Conservation (phyloP, 441 rosid genomes). For the Euphorbia celastroides region DNA sequence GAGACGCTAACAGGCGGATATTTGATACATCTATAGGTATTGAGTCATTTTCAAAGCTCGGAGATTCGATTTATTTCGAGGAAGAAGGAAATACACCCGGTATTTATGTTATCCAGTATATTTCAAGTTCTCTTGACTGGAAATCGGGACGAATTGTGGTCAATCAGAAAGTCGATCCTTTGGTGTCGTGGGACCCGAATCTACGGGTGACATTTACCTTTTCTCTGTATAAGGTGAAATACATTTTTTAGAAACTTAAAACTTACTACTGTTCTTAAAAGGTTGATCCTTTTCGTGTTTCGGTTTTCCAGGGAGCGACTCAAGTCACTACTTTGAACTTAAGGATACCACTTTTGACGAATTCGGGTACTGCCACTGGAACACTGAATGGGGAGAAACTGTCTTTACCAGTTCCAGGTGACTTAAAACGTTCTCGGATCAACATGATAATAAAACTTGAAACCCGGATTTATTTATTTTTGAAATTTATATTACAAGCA, state of each 20-base stretch:
- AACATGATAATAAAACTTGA: too few relatives aligned
- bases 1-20: neutral
- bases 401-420: conserved; percentile 63
- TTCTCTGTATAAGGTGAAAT: conserved; percentile 42
- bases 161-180: conserved; percentile 63
- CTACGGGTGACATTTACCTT: conserved; percentile 51
- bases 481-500: conserved; percentile 19
- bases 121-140: conserved; percentile 83
- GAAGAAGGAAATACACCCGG: conserved; percentile 61
- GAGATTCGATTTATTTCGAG: conserved; percentile 93
- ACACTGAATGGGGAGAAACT: conserved; percentile 46
- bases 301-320: conserved; percentile 51
- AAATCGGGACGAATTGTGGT: conserved; percentile 46
- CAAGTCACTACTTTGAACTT: conserved; percentile 57
- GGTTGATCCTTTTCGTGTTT: too few relatives aligned
- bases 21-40: conserved; percentile 37
- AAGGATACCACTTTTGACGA: conserved; percentile 71
- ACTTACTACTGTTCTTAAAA: neutral
- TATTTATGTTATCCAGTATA: conserved; percentile 73
- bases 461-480: neutral
- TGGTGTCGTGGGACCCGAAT: conserved; percentile 62
- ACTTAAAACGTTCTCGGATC: too few relatives aligned
- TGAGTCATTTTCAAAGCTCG: conserved; percentile 92
- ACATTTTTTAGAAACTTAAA: neutral
- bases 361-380: conserved; percentile 47